phyloP scores from a whole-genome alignment of 805 yeast genomes.

The Candida tammaniensis region DNA sequence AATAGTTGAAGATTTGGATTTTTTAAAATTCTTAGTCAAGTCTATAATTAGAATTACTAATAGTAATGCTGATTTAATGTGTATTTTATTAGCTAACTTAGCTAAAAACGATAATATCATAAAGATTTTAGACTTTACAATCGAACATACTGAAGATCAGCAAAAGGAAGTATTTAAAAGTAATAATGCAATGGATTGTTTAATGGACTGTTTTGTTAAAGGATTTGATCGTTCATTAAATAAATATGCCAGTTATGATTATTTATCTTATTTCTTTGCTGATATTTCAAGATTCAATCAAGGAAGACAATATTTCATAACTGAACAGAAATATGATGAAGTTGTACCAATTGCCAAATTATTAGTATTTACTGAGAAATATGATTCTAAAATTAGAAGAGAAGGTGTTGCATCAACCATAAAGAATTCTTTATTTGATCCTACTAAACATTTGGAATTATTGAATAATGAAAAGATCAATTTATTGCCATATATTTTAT shows the following conservation, averaged over 20 bases:
- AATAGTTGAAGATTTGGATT: constrained; percentile 63
- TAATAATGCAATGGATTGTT: constrained; percentile 62
- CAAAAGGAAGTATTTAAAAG: constrained; percentile 50
- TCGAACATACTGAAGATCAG: constrained; percentile 35
- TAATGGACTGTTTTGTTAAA: constrained; percentile 86
- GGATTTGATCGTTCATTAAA: constrained; percentile 74
- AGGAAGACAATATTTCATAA: constrained; percentile 77
- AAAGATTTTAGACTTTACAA: constrained; percentile 42
- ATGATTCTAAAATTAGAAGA: constrained; percentile 74
- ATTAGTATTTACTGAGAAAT: constrained; percentile 77
- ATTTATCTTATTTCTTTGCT: constrained; percentile 83
- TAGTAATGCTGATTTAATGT: constrained; percentile 72
- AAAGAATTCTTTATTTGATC: constrained; percentile 83
- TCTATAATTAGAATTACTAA: constrained; percentile 55
- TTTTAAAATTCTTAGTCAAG: constrained; percentile 45
- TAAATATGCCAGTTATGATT: constrained; percentile 73
- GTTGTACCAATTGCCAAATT: constrained; percentile 81
- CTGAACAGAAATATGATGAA: constrained; percentile 67
- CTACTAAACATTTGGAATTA: constrained; percentile 60
- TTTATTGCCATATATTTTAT: constrained; percentile 73
- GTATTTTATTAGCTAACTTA: constrained; percentile 80
- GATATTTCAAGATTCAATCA: constrained; percentile 74
- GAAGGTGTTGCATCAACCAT: constrained; percentile 92
- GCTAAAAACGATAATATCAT: constrained; percentile 73
- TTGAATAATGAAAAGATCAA: constrained; percentile 64